Percentiles rank a stretch among this genome's conserved stretches.
These are phyloP conservation scores for Diutina neorugosa DNA, from an alignment of 1,139 yeast genomes.

Conservation along the genomic window DNA sequence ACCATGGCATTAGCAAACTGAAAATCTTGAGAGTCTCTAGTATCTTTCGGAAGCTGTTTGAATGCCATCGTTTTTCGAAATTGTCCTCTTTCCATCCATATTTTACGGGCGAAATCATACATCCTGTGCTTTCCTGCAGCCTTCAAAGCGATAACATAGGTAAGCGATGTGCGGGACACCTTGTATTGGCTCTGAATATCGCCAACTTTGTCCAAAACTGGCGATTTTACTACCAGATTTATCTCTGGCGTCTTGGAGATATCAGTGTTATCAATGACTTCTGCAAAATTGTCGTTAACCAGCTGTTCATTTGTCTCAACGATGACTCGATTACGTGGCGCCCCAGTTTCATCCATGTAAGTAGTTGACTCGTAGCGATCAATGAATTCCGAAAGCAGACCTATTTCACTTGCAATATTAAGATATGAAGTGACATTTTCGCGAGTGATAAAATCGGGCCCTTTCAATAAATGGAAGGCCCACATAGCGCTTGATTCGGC, in stretches of 20 bases:
- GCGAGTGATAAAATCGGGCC: constrained; percentile 30
- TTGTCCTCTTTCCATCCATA: constrained; percentile 72
- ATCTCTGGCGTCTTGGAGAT: constrained; percentile 1
- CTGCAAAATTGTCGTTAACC: constrained; percentile 9
- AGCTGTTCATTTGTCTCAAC: constrained; percentile 13
- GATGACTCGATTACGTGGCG: constrained; percentile 12
- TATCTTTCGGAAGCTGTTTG: constrained; percentile 21
- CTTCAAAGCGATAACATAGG: constrained; percentile 52
- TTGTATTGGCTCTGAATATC: constrained; percentile 9
- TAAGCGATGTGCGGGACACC: constrained; percentile 34
- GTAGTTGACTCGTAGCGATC: constrained; percentile 40
- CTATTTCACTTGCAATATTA: constrained; percentile 38
- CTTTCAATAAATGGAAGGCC: constrained; percentile 35
- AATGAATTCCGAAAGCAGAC: constrained; percentile 35
- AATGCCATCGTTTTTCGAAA: constrained; percentile 47
- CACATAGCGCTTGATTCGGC: constrained; percentile 76
- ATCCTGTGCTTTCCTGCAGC: constrained; percentile 50
- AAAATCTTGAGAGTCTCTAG: constrained; percentile 46
- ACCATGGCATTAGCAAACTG: constrained; percentile 60
- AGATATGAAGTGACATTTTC: constrained; percentile 40
- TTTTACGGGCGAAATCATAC: constrained; percentile 43
- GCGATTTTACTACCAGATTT: constrained; percentile 15
- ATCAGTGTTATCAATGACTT: constrained; percentile 7
- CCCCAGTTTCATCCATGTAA: constrained; percentile 20
- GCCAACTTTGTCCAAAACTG: constrained; percentile 13